Percentiles rank a stretch among this genome's conserved stretches.
phyloP scores from a whole-genome alignment of 345 rosid species.

The Lepidium didymum region DNA sequence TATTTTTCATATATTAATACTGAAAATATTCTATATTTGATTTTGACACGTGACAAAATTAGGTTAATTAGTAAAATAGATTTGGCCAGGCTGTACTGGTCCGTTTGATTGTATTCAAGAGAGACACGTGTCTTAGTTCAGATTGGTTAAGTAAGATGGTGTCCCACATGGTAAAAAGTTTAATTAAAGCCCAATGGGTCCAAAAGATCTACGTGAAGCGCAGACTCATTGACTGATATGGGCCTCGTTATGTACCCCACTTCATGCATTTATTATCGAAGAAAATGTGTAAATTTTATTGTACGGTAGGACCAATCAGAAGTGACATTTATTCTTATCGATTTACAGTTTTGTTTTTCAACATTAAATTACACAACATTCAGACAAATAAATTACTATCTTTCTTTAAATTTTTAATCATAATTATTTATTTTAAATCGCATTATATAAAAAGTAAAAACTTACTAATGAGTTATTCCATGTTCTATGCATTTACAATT shows the following conservation, averaged over 20 bases:
- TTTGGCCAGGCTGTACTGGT: conserved; percentile 1
- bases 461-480: no score
- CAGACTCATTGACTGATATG: neutral
- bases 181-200: neutral
- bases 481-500: neutral
- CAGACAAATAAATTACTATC: no score
- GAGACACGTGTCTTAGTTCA: neutral
- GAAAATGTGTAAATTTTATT: no score
- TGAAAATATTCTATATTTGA: no score
- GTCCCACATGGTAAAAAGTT: neutral
- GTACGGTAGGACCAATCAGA: neutral
- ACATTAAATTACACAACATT: no score
- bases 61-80: no score
- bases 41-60: no score
- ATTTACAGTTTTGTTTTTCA: neutral
- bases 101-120: neutral
- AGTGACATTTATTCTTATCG: neutral
- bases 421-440: no score
- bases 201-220: neutral
- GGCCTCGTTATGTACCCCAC: neutral
- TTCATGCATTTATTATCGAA: neutral
- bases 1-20: no score
- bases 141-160: neutral
- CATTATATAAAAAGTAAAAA: no score
- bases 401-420: no score